Percentiles rank a stretch among this genome's conserved stretches.
phyloP scores from a whole-genome alignment of 441 rosid species.

The Omphalea diandra region DNA sequence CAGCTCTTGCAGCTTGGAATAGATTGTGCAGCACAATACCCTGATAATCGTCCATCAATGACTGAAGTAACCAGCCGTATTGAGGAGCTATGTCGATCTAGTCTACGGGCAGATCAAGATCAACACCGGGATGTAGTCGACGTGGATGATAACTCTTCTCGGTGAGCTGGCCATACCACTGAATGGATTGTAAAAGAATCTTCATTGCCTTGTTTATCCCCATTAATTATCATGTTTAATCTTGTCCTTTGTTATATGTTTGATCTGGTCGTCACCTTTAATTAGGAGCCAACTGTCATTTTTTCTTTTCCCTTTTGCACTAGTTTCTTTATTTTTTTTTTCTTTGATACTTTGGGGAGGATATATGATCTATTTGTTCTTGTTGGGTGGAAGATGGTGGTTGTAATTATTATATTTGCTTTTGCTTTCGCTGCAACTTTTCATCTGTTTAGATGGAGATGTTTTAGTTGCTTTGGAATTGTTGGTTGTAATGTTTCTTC shows the following conservation, averaged over 20 bases:
- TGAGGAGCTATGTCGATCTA: conserved; percentile 49
- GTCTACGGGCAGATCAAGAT: conserved; percentile 32
- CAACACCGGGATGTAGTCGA: conserved; percentile 35
- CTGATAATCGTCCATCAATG: conserved; percentile 81
- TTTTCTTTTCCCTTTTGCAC: conserved; percentile 7
- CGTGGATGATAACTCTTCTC: conserved; percentile 29
- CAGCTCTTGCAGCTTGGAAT: conserved; percentile 83
- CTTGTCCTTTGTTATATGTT: conserved; percentile 18
- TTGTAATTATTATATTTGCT: conserved; percentile 43
- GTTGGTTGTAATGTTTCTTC: conserved; percentile 24
- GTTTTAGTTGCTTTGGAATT: conserved; percentile 5
- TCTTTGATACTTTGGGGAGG: conserved; percentile 23
- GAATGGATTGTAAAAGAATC: conserved; percentile 17
- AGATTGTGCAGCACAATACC: conserved; percentile 82
- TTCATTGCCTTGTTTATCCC: conserved; percentile 16
- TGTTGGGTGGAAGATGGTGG: conserved; percentile 39
- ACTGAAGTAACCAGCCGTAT: conserved; percentile 57
- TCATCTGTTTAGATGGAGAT: conserved; percentile 28
- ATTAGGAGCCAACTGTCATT: conserved; percentile 27
- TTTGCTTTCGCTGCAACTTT: conserved; percentile 39
- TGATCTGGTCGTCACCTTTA: conserved; percentile 20
- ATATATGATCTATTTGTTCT: conserved; percentile 27
- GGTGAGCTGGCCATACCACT: conserved; percentile 21
- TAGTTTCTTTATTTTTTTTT: not conserved
- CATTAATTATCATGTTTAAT: conserved; percentile 28